phyloP scores from a whole-genome alignment of 2,329 filamentous ascomycete species.

The Cryoendolithus antarcticus region DNA sequence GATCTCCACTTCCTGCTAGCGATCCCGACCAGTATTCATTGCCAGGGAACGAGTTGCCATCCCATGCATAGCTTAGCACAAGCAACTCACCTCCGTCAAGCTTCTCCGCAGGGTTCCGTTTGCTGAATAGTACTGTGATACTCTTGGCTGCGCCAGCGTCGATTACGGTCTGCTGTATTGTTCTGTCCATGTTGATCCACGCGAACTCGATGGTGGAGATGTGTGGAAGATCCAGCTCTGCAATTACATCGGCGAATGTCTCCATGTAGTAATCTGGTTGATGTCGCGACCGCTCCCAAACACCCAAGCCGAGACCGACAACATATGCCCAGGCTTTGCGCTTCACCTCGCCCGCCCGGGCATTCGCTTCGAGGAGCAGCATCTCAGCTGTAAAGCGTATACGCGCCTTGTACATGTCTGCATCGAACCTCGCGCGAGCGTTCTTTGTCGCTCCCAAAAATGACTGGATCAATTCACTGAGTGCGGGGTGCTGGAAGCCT shows the following conservation, averaged over 20 bases:
- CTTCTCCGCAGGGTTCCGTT: constrained; percentile 18
- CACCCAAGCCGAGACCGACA: constrained; percentile 22
- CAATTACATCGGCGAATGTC: constrained; percentile 14
- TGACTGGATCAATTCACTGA: constrained; percentile 11
- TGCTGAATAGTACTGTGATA: constrained; percentile 17
- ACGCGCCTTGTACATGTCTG: constrained; percentile 15
- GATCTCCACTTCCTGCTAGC: constrained; percentile 18
- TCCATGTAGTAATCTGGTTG: constrained; percentile 17
- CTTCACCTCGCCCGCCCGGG: constrained; percentile 10
- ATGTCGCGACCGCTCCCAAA: constrained; percentile 15
- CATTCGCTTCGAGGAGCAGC: constrained; percentile 18
- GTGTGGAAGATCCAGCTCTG: constrained; percentile 7
- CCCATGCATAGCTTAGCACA: constrained; percentile 24
- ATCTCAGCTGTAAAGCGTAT: constrained; percentile 20
- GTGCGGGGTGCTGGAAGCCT: constrained; percentile 9
- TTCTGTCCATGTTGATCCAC: constrained; percentile 12
- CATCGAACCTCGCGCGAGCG: constrained; percentile 7
- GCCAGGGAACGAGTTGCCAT: constrained; percentile 23
- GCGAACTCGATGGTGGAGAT: constrained; percentile 21
- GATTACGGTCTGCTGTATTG: constrained; percentile 3
- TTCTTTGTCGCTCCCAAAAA: constrained; percentile 11
- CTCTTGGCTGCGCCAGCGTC: constrained; percentile 6
- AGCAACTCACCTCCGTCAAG: constrained; percentile 14
- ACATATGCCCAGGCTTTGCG: constrained; percentile 19
- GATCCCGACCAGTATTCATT: constrained; percentile 23